These are phyloP conservation scores for Xylariaceae sp. DNA, from an alignment of 2,329 filamentous ascomycete species.

Conservation along the genomic window DNA sequence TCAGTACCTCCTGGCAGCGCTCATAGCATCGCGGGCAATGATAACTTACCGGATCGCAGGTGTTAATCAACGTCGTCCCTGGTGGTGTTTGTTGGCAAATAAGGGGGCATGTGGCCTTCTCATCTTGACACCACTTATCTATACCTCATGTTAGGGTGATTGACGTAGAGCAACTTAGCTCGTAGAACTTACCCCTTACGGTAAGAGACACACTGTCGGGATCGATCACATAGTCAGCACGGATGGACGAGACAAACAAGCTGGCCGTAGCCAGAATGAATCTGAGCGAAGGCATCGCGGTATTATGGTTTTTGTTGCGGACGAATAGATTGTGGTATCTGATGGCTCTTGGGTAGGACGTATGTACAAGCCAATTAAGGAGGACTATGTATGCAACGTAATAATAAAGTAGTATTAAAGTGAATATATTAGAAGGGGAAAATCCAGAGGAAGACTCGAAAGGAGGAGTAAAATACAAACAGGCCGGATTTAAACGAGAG, in stretches of 20 bases:
- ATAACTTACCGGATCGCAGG: constrained; percentile 64
- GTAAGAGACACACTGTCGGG: constrained; percentile 59
- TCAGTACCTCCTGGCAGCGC: constrained; percentile 10
- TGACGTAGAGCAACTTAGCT: background rate
- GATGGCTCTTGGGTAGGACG: constrained; percentile 1
- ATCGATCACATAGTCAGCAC: constrained; percentile 63
- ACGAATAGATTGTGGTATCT: constrained; percentile 6
- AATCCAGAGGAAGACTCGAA: constrained; percentile 4
- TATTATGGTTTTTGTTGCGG: constrained; percentile 5
- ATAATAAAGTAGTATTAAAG: constrained; percentile 20
- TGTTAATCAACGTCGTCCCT: constrained; percentile 60
- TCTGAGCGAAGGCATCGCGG: constrained; percentile 58
- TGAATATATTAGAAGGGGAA: constrained; percentile 17
- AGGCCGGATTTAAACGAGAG: background rate
- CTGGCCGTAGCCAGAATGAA: constrained; percentile 58
- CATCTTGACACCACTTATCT: constrained; percentile 66
- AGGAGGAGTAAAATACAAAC: constrained; percentile 11
- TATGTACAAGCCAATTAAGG: constrained; percentile 11
- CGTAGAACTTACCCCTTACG: constrained; percentile 51
- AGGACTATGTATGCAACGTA: constrained; percentile 2
- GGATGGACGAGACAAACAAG: constrained; percentile 54
- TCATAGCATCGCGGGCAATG: background rate
- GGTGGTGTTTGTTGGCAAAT: constrained; percentile 68
- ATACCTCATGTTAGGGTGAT: constrained; percentile 20
- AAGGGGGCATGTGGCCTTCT: constrained; percentile 67